Evolutionary conservation across 345 rosid species (phyloP), one percentile per base, ranked within the genome.

Genomic region (Iberis pinnata): DNA sequence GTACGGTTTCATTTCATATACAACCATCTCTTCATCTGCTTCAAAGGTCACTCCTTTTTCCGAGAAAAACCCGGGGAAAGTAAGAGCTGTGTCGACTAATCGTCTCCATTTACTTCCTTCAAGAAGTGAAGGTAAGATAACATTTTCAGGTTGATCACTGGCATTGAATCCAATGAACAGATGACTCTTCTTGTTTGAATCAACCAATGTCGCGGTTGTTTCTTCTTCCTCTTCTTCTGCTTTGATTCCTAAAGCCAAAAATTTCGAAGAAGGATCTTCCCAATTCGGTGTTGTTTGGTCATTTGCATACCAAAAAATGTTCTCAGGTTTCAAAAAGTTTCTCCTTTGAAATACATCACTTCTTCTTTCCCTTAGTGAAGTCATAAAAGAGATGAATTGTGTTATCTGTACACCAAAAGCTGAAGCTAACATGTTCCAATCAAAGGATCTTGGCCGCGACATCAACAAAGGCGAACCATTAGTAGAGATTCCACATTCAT

Each of bases 401-500:
- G 83, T 75, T 24, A 64, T 85, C 67, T 92, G 98, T 24, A 43
- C 27, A 49, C 83, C 88, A 45, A 85, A 92, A 31, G 79, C 78
- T 3, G 89, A 75, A 60, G 68, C 63, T 31, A 83, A 64, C 45
- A 75, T 52, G 58, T 69, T 73, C 98, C 98, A 92, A 42, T 83
- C 80, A 36, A 83, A 80, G 48, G 71, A 53, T n/a, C 38, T 80
- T 85, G 58, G n/a, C n/a, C 84, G 62, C 46, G 72, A 73, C 2
- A 40, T 48, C 40, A 75, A 73, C 43, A 80, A 76, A 62, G 58
- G 69, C 41, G 86, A 92, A 16, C 96, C 98, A 2, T 79, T 70
- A 6, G 89, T 64, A 12, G 98, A 88, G 58, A 79, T 69, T 60
- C 98, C 96, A 36, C 88, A 88, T 67, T 92, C 96, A 65, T 88